Evolutionary conservation across 176 grass and related monocot species (phyloP).

Genomic region (Cenchrus americanus): DNA sequence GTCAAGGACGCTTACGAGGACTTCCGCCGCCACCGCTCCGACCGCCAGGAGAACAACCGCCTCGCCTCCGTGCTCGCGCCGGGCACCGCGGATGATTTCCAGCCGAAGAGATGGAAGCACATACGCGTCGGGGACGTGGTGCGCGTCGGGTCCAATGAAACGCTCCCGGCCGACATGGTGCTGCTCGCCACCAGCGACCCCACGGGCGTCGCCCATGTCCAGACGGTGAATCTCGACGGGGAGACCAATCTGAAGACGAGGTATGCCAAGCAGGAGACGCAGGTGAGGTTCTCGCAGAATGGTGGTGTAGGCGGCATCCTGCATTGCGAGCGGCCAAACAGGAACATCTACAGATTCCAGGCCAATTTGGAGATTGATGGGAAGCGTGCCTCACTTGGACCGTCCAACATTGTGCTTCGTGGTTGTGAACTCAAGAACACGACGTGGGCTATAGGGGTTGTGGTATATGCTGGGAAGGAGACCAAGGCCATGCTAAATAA

Average conservation of each 20-base stretch:
- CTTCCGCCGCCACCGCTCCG: slow-evolving; percentile 80
- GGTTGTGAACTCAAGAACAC: slow-evolving; percentile 94
- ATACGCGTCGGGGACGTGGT: slow-evolving; percentile 78
- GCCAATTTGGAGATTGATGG: slow-evolving; percentile 68
- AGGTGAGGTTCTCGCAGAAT: slow-evolving; percentile 46
- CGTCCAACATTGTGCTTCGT: slow-evolving; percentile 82
- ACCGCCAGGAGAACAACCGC: slow-evolving; percentile 75
- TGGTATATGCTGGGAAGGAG: slow-evolving; percentile 80
- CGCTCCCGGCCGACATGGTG: slow-evolving; percentile 75
- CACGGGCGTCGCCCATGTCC: slow-evolving; percentile 80
- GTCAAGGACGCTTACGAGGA: slow-evolving; percentile 98
- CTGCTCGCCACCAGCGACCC: slow-evolving; percentile 75
- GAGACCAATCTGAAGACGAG: slow-evolving; percentile 89
- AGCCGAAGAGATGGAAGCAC: slow-evolving; percentile 71
- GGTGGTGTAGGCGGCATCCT: slow-evolving; percentile 37
- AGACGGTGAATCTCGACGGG: slow-evolving; percentile 92
- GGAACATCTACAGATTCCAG: slow-evolving; percentile 82
- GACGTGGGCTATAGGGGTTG: slow-evolving; percentile 75
- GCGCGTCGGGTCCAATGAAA: slow-evolving; percentile 56
- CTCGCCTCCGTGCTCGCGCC: slow-evolving; percentile 50
- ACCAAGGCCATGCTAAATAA: slow-evolving; percentile 96
- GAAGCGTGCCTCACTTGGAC: slow-evolving; percentile 59
- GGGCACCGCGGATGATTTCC: slow-evolving; percentile 46
- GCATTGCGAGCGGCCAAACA: slow-evolving; percentile 69
- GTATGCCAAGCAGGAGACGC: slow-evolving; percentile 82